These are phyloP conservation scores for Scleroderma citrinum DNA, from an alignment of 768 basidiomycete species.

Conservation along the genomic window DNA sequence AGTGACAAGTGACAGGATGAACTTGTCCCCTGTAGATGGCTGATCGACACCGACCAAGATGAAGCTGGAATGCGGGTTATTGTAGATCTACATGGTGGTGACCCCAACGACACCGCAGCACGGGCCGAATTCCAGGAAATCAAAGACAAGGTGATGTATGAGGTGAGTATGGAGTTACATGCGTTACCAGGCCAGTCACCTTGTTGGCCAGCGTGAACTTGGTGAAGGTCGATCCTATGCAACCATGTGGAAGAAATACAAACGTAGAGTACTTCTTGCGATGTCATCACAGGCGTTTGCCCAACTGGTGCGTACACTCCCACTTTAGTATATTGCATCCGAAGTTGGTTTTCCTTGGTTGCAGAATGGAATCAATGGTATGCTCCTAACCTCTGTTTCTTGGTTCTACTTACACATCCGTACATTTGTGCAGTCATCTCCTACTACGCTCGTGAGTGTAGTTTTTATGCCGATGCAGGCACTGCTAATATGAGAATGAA, in stretches of 20 bases:
- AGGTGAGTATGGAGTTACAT: slow-evolving; percentile 38
- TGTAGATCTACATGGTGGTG: slow-evolving; percentile 83
- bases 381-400: slow-evolving; percentile 12
- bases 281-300: slow-evolving; percentile 97
- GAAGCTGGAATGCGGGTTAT: slow-evolving; percentile 80
- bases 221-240: slow-evolving; percentile 72
- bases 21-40: slow-evolving; percentile 50
- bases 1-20: neutral
- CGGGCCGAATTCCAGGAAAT: slow-evolving; percentile 87
- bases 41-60: slow-evolving; percentile 84
- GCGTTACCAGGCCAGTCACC: neutral
- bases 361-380: slow-evolving; percentile 93
- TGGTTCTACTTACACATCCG: slow-evolving; percentile 4
- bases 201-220: slow-evolving; percentile 53
- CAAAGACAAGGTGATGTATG: slow-evolving; percentile 68
- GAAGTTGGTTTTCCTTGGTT: slow-evolving; percentile 2
- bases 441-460: slow-evolving; percentile 80
- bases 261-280: slow-evolving; percentile 81
- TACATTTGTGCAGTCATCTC: slow-evolving; percentile 64
- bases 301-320: slow-evolving; percentile 61
- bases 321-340: neutral
- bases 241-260: slow-evolving; percentile 84
- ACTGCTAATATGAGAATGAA: slow-evolving; percentile 26
- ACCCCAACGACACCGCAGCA: slow-evolving; percentile 60
- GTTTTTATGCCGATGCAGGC: neutral